A percentile compares a stretch with the other conserved stretches of the same genome.
Conservation (phyloP, 2,329 filamentous ascomycete species). For the Ascochyta lentis region DNA sequence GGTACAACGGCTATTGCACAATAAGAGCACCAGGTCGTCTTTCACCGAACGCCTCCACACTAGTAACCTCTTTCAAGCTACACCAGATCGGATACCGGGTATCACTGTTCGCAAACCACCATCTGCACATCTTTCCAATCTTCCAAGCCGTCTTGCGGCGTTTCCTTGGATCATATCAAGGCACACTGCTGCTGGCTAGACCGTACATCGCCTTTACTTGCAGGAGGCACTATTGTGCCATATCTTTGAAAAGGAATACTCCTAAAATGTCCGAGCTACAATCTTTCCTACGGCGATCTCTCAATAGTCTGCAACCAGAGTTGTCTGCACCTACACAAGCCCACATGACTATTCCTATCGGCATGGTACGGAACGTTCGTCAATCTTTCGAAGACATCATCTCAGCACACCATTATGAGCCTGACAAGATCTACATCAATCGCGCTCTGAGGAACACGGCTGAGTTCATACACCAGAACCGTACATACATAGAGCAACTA, state of each 20-base stretch:
- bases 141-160: neutral
- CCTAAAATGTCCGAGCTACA: neutral
- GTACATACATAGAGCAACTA: constrained; percentile 7
- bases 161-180: neutral
- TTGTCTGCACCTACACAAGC: neutral
- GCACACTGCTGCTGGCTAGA: neutral
- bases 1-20: neutral
- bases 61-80: neutral
- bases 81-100: neutral
- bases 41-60: neutral
- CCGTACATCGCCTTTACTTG: neutral
- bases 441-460: neutral
- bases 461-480: neutral
- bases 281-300: neutral
- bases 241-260: neutral
- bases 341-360: neutral
- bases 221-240: neutral
- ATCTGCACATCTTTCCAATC: no score
- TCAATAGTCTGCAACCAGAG: neutral
- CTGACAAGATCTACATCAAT: neutral
- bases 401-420: constrained; percentile 1
- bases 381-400: neutral
- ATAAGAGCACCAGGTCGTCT: neutral
- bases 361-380: neutral
- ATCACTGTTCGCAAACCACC: neutral